These are phyloP conservation scores for Phialocephala subalpina DNA, from an alignment of 2,329 filamentous ascomycete genomes.

Conservation along the genomic window DNA sequence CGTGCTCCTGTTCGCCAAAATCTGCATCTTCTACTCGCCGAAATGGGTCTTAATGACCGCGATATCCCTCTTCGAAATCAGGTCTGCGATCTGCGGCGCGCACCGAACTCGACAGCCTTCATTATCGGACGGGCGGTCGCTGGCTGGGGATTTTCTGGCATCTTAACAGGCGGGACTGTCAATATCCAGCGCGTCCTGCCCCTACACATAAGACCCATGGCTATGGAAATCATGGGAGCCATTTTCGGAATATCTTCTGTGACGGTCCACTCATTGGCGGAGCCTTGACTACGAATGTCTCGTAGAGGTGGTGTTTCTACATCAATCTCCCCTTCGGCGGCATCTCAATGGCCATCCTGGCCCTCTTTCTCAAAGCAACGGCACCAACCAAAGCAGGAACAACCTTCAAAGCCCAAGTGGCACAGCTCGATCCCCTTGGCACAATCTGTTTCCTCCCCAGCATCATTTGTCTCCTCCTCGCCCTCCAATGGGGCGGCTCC, in stretches of 20 bases:
- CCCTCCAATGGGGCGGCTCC: slow-evolving; percentile 54
- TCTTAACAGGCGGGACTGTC: slow-evolving; percentile 39
- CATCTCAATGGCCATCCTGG: slow-evolving; percentile 44
- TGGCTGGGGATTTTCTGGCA: slow-evolving; percentile 40
- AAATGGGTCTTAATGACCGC: slow-evolving; percentile 32
- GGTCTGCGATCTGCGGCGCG: slow-evolving; percentile 34
- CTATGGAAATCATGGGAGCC: slow-evolving; percentile 20
- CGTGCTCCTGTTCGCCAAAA: slow-evolving; percentile 27
- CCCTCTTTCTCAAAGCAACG: slow-evolving; percentile 7
- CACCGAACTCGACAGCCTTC: slow-evolving; percentile 34
- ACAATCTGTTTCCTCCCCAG: slow-evolving; percentile 36
- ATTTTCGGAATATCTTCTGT: slow-evolving; percentile 57
- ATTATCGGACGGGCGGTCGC: slow-evolving; percentile 39
- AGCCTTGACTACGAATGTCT: slow-evolving; percentile 47
- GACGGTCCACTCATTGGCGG: slow-evolving; percentile 44
- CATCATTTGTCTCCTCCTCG: slow-evolving; percentile 50
- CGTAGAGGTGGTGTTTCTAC: slow-evolving; percentile 46
- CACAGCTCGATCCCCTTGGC: slow-evolving; percentile 45
- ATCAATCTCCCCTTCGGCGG: slow-evolving; percentile 43
- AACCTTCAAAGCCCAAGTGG: slow-evolving; percentile 19
- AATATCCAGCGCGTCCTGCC: slow-evolving; percentile 33
- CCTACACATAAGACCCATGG: slow-evolving; percentile 26
- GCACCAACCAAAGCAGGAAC: slow-evolving; percentile 44
- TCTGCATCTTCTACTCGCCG: slow-evolving; percentile 29
- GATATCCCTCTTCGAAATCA: slow-evolving; percentile 38